phyloP scores from a whole-genome alignment of 2,329 filamentous ascomycete genomes.

The Calonectria fujianensis region DNA sequence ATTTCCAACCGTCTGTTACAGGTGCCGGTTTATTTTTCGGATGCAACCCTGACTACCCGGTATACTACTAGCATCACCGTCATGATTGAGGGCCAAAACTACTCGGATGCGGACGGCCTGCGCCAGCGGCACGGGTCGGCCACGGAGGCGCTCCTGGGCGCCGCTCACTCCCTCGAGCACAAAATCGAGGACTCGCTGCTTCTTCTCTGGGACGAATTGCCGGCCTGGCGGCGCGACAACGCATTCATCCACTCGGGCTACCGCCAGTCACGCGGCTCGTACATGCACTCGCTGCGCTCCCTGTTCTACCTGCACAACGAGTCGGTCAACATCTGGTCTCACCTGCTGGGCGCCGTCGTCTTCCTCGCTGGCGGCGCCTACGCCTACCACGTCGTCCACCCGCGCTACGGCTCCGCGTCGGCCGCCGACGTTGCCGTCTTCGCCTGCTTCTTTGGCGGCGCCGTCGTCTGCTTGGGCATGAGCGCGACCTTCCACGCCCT shows the following conservation, averaged over 20 bases:
- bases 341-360: slow-evolving; percentile 78
- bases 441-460: slow-evolving; percentile 86
- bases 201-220: slow-evolving; percentile 75
- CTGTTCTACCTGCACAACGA: slow-evolving; percentile 76
- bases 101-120: slow-evolving; percentile 42
- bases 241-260: slow-evolving; percentile 73
- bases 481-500: slow-evolving; percentile 91
- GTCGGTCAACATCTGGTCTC: slow-evolving; percentile 78
- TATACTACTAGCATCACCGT: slow-evolving; percentile 31
- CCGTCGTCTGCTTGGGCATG: slow-evolving; percentile 84
- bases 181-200: slow-evolving; percentile 65
- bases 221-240: slow-evolving; percentile 77
- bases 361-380: slow-evolving; percentile 71
- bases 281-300: slow-evolving; percentile 66
- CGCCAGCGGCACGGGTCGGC: slow-evolving; percentile 56
- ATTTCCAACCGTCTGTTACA: neutral
- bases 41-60: slow-evolving; percentile 12
- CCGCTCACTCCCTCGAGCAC: slow-evolving; percentile 59
- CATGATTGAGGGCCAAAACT: slow-evolving; percentile 47
- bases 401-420: slow-evolving; percentile 79
- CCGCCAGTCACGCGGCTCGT: slow-evolving; percentile 70
- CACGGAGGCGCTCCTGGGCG: slow-evolving; percentile 54
- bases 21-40: slow-evolving; percentile 1
- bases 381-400: slow-evolving; percentile 75
- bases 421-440: slow-evolving; percentile 82